Conservation (phyloP, 2,329 filamentous ascomycete genomes). For the Anisogramma anomala region DNA sequence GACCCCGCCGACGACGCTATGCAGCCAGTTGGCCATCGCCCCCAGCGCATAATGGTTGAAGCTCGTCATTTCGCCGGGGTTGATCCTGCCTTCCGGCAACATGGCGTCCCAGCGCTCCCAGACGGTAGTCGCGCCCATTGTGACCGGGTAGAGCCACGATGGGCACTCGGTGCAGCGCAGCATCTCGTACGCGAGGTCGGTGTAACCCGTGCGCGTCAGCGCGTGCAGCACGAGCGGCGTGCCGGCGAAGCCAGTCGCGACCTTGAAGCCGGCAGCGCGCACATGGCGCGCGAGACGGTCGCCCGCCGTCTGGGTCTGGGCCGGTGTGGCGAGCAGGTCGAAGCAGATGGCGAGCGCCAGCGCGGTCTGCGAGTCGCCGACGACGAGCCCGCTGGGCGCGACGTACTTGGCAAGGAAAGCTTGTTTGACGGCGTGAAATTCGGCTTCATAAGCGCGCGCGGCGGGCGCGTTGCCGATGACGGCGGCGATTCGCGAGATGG, state of each 20-base stretch:
- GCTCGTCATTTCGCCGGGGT: conserved; percentile 29
- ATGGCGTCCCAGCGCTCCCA: conserved; percentile 33
- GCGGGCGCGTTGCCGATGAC: conserved; percentile 17
- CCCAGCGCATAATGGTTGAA: conserved; percentile 32
- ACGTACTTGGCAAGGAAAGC: conserved; percentile 21
- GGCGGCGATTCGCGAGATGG: conserved; percentile 19
- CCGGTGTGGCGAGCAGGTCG: conserved; percentile 12
- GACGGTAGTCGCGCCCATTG: conserved; percentile 28
- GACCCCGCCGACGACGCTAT: conserved; percentile 24
- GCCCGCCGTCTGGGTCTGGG: conserved; percentile 3
- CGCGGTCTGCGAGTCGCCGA: conserved; percentile 21
- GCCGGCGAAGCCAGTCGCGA: conserved; percentile 13
- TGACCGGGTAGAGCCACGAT: conserved; percentile 28
- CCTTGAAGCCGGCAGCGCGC: conserved; percentile 4
- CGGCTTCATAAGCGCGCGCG: conserved; percentile 15
- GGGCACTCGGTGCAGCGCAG: conserved; percentile 31
- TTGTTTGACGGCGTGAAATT: conserved; percentile 16
- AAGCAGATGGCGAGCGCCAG: conserved; percentile 20
- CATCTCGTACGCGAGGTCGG: conserved; percentile 33
- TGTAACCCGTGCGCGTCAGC: conserved; percentile 18
- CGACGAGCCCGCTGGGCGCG: conserved; percentile 14
- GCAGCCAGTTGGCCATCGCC: conserved; percentile 28
- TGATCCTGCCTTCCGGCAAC: conserved; percentile 25
- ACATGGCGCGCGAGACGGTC: conserved; percentile 13
- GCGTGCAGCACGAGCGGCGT: conserved; percentile 13